Evolutionary conservation across 495 filamentous ascomycete genomes (phyloP).

Genomic region (Cryomyces minteri): DNA sequence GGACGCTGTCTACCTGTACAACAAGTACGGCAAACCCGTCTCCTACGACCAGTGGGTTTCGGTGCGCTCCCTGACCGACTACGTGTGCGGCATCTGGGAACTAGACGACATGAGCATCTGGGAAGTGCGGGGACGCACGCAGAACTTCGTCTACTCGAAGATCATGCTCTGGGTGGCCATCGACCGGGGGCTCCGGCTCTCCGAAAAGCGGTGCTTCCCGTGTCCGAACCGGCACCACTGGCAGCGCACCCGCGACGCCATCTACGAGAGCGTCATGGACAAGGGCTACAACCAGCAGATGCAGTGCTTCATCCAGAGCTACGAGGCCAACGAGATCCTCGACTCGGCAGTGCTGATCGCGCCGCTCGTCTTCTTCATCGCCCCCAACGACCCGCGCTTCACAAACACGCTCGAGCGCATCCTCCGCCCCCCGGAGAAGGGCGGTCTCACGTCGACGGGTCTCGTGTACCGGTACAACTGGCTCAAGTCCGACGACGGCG

Average conservation of each 20-base stretch:
- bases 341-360: conserved; percentile 56
- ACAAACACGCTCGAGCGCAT: conserved; percentile 49
- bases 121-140: conserved; percentile 54
- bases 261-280: conserved; percentile 59
- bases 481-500: conserved; percentile 44
- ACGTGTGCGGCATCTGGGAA: conserved; percentile 25
- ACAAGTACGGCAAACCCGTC: conserved; percentile 58
- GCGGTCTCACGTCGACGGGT: conserved; percentile 50
- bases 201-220: conserved; percentile 50
- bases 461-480: conserved; percentile 57
- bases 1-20: conserved; percentile 59
- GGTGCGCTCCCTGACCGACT: conserved; percentile 38
- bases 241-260: conserved; percentile 37
- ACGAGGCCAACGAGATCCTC: conserved; percentile 44
- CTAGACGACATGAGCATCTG: conserved; percentile 63
- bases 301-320: conserved; percentile 50
- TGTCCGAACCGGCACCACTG: conserved; percentile 46
- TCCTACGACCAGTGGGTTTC: conserved; percentile 52
- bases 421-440: conserved; percentile 45
- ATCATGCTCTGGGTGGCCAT: conserved; percentile 64
- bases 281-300: conserved; percentile 47
- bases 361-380: conserved; percentile 56
- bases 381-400: conserved; percentile 55
- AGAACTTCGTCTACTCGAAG: conserved; percentile 56
- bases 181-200: conserved; percentile 48